Base-by-base conservation (phyloP, 1,284 basidiomycete species). In the Cerrena zonata region DNA sequence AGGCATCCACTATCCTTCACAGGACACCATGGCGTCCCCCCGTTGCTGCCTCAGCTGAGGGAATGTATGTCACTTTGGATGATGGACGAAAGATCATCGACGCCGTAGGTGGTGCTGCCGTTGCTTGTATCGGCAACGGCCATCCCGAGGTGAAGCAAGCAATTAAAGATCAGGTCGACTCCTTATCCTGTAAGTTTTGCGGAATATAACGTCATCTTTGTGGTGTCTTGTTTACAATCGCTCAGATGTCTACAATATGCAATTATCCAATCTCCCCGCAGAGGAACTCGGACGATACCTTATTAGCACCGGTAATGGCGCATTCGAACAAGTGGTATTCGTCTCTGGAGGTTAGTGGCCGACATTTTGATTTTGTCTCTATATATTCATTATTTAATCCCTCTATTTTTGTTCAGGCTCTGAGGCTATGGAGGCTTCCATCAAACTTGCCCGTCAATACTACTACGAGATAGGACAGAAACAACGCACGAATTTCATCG, bases 171-270 rank as follows among this genome's bases (percentile, higher is more conserved):
- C 91, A 94, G 61, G 71, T 86, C 19, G 82, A 85, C 62, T 80
- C 80, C 57, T 68, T 92, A 34, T 75, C 87, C 27, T 90, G 88
- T 89, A 61, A 36, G 74, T 66, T 3, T 37, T 5, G n/a, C n/a
- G n/a, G n/a, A n/a, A n/a, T n/a, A n/a, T n/a, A n/a, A n/a, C n/a
- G n/a, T 45, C 15, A 4, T 34, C 19, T n/a, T 42, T 22, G 41
- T 11, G n/a, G 13, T 42, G 24, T 23, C 18, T 40, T 15, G 19
- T 13, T n/a, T n/a, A n/a, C n/a, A n/a, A n/a, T n/a, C n/a, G n/a
- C n/a, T n/a, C 52, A 89, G 88, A 90, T 76, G 83, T 89, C 11
- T 91, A 89, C 61, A 89, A 84, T 56, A 83, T 89, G 77, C 86
- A 90, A 60, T 65, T 91, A 22, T 84, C 84, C 7, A 90, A 81